Evolutionary conservation across 805 yeast species (phyloP), one percentile per base, ranked within the genome.

Genomic region (Candida maris): DNA sequence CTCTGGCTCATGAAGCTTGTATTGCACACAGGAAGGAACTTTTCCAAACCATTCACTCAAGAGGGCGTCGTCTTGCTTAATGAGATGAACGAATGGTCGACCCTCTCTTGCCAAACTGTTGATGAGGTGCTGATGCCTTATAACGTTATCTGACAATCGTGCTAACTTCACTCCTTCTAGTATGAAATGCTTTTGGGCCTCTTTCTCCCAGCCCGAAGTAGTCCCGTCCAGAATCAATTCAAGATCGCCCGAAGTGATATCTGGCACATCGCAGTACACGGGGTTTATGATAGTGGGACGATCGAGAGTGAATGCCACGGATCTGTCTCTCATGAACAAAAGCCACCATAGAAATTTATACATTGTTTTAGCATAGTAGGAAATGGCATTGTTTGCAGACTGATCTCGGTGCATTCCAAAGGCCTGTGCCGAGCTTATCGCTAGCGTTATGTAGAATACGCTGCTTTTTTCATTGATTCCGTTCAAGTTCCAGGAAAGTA

Each of bases 401-500:
- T 23, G 8, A 33, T 47, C 75, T 46, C 86, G 65, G 52, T 83
- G 88, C 48, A 83, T 66, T 3, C 91, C 89, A 52, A 75, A 75
- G 7, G 87, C 83, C 53, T 81, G 88, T 2, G 88, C 88, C 33
- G 81, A 65, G 7, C 78, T 71, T 25, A 81, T 67, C 1, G 85
- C 85, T 6, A 79, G 74, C 25, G 83, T 65, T 3, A 81, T 75
- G 88, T 88, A 83, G 55, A 79, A 81, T 49, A 71, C 79, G 1
- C 79, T 72, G 52, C 79, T 81, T 30, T 77, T 75, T 19, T 83
- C 42, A 30, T 24, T 71, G 17, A 80, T 79, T 45, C 77, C 85
- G 49, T 82, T 84, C 84, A 83, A 61, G 79, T 81, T n/a, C 85
- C 87, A 18, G 87, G 70, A 49, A 76, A 81, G 67, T 24, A 82